Evolutionary conservation across 1,139 yeast species (phyloP).

Genomic region (Taphrina sp.): DNA sequence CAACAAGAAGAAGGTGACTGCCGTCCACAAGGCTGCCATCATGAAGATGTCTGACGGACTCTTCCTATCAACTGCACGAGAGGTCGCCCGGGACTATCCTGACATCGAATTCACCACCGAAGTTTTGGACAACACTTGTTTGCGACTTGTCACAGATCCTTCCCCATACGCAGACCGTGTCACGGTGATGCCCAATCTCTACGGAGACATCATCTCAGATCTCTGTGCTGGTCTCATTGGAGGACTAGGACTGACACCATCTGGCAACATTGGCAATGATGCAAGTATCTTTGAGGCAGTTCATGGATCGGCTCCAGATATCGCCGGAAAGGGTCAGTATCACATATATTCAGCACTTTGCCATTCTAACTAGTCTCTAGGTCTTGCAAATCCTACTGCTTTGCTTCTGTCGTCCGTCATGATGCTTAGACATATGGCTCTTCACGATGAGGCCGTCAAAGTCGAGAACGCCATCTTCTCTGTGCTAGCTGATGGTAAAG

Average conservation of each 20-base stretch:
- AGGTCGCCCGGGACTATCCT: constrained; percentile 87
- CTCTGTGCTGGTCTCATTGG: constrained; percentile 96
- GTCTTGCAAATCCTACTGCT: constrained; percentile 98
- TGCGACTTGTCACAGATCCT: constrained; percentile 87
- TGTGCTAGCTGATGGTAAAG: constrained; percentile 92
- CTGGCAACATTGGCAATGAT: constrained; percentile 98
- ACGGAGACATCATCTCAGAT: constrained; percentile 98
- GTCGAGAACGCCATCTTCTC: constrained; percentile 86
- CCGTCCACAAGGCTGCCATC: constrained; percentile 97
- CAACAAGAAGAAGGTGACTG: constrained; percentile 84
- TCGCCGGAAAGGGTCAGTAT: constrained; percentile 64
- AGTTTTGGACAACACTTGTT: constrained; percentile 91
- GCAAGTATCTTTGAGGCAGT: constrained; percentile 98
- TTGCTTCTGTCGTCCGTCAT: constrained; percentile 89
- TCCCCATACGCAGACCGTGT: constrained; percentile 76
- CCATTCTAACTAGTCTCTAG: constrained; percentile 50
- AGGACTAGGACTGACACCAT: constrained; percentile 97
- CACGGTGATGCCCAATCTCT: constrained; percentile 98
- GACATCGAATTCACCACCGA: constrained; percentile 79
- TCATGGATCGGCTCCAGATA: constrained; percentile 94
- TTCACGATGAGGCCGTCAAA: constrained; percentile 71
- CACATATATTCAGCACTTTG: not conserved
- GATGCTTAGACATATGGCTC: constrained; percentile 99
- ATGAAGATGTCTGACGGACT: constrained; percentile 98
- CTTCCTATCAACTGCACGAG: constrained; percentile 87